These are phyloP conservation scores for Sporodiniella umbellata DNA, from an alignment of 371 early-diverging fungal species.

Conservation along the genomic window DNA sequence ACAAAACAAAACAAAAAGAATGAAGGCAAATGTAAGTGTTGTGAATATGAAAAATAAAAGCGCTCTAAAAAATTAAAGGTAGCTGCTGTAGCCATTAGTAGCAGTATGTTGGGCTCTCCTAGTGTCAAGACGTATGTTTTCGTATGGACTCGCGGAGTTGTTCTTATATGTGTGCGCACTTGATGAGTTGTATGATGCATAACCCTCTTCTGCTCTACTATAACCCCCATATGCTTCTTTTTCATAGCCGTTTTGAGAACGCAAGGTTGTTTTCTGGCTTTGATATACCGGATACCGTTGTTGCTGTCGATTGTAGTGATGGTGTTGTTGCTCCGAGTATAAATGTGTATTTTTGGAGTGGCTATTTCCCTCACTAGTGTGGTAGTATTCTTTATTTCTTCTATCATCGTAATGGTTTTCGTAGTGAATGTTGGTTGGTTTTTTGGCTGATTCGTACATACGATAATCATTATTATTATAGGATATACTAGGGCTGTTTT, in stretches of 20 bases:
- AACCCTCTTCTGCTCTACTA: neutral
- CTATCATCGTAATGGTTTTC: neutral
- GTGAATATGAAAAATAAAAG: neutral
- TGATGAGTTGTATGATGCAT: neutral
- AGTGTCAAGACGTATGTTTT: neutral
- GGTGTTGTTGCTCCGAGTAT: too few species aligned
- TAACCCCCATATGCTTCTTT: conserved; percentile 1
- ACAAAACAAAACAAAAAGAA: neutral
- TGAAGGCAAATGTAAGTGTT: neutral
- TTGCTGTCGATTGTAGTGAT: neutral
- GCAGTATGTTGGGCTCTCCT: neutral
- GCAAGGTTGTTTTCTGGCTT: neutral
- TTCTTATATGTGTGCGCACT: neutral
- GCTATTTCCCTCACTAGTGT: neutral
- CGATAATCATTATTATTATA: too few species aligned
- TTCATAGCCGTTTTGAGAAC: neutral
- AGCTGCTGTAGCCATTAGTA: neutral
- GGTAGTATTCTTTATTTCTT: conserved; percentile 1
- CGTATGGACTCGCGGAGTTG: neutral
- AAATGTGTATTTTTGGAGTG: too few species aligned
- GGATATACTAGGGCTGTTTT: too few species aligned
- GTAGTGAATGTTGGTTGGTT: too few species aligned
- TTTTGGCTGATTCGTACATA: too few species aligned
- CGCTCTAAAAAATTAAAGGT: neutral
- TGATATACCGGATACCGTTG: neutral